Evolutionary conservation across 768 basidiomycete species (phyloP).

Genomic region (Boletus sensibilis): DNA sequence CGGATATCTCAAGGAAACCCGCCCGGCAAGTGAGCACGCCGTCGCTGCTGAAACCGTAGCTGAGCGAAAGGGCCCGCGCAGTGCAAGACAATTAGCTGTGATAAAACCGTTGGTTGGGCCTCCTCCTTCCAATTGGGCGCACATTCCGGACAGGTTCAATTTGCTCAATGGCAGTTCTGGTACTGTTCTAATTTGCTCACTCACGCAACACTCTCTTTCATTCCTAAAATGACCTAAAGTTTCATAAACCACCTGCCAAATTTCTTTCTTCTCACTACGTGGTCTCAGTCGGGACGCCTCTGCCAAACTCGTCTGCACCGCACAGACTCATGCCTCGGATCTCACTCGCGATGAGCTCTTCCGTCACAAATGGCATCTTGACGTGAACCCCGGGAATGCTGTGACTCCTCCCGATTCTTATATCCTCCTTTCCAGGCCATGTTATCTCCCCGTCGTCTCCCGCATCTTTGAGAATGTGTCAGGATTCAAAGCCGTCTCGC

Average conservation of each 20-base stretch:
- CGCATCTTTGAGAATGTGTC: conserved; percentile 24
- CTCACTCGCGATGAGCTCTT: conserved; percentile 24
- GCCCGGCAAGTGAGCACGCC: conserved; percentile 6
- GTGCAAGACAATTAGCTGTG: conserved; percentile 12
- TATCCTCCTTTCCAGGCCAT: conserved; percentile 23
- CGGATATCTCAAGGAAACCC: conserved; percentile 25
- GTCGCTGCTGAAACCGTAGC: not conserved
- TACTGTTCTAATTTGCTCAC: conserved; percentile 3
- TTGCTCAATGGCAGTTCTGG: not conserved
- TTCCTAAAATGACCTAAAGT: conserved; percentile 36
- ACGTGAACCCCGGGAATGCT: conserved; percentile 35
- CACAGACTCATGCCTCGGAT: conserved; percentile 33
- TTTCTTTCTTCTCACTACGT: conserved; percentile 25
- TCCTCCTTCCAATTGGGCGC: conserved; percentile 18
- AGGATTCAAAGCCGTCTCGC: conserved; percentile 22
- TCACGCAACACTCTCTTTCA: conserved; percentile 24
- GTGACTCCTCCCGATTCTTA: conserved; percentile 31
- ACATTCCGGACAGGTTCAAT: conserved; percentile 3
- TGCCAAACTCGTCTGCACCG: conserved; percentile 35
- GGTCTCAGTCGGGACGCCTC: conserved; percentile 30
- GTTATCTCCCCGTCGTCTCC: conserved; percentile 15
- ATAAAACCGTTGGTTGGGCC: not conserved
- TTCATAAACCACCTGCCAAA: conserved; percentile 27
- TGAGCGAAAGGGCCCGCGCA: not conserved
- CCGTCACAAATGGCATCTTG: conserved; percentile 20